phyloP scores from a whole-genome alignment of 345 rosid genomes.

The Camelina neglecta region DNA sequence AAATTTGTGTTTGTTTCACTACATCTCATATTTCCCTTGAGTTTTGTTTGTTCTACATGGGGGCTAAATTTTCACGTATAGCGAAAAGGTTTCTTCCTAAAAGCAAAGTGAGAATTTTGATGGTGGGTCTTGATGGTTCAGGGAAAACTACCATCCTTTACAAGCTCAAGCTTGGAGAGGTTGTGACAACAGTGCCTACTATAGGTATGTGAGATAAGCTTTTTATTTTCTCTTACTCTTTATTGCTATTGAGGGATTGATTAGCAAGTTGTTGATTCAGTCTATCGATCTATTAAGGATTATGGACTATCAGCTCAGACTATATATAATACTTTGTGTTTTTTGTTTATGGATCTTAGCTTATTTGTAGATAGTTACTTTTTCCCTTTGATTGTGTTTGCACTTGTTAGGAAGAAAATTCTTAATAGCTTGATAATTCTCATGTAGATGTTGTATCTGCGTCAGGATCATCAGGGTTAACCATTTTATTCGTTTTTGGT shows the following conservation, averaged over 20 bases:
- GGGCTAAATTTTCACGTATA: constrained; percentile 51
- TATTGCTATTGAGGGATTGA: neutral
- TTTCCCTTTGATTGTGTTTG: neutral
- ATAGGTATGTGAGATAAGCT: constrained; percentile 49
- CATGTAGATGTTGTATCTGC: neutral
- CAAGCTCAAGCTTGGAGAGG: constrained; percentile 72
- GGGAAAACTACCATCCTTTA: constrained; percentile 76
- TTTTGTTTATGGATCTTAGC: neutral
- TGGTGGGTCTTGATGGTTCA: constrained; percentile 78
- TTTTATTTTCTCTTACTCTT: neutral
- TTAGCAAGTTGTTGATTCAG: too few relatives aligned
- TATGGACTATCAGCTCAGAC: neutral
- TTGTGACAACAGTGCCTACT: constrained; percentile 63
- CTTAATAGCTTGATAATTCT: neutral
- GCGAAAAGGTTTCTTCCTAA: constrained; percentile 52
- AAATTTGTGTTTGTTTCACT: constrained; percentile 17
- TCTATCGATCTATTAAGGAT: too few relatives aligned
- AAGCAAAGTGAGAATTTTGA: constrained; percentile 51
- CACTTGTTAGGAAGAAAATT: neutral
- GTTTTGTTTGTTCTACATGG: constrained; percentile 42
- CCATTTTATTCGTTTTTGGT: neutral
- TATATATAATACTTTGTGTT: neutral
- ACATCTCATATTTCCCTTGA: neutral
- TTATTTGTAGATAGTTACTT: neutral
- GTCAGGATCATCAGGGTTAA: neutral